These are phyloP conservation scores for Paraglomus brasilianum DNA, from an alignment of 192 early-diverging fungal species.

Conservation along the genomic window DNA sequence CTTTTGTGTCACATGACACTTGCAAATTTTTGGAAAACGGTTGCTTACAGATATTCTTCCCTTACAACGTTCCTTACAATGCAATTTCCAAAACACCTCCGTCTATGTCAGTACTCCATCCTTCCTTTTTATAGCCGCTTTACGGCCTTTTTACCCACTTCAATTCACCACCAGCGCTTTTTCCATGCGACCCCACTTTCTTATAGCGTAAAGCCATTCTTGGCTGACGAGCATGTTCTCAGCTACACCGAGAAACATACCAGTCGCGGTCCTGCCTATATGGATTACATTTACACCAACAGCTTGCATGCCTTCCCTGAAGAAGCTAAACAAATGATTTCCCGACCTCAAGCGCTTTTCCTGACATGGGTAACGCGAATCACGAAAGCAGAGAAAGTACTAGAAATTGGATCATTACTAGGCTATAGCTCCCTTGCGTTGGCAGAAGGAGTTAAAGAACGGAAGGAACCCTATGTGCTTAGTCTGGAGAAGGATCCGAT, in stretches of 20 bases:
- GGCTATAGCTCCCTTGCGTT: constrained; percentile 65
- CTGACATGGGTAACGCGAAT: constrained; percentile 51
- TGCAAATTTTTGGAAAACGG: too few species aligned
- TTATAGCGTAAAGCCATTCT: too few species aligned
- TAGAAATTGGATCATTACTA: constrained; percentile 72
- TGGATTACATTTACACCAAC: constrained; percentile 12
- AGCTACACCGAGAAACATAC: constrained; percentile 26
- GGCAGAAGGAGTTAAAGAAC: constrained; percentile 55
- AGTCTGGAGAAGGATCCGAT: constrained; percentile 57
- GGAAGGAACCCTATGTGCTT: constrained; percentile 33
- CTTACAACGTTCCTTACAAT: too few species aligned
- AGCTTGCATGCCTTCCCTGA: constrained; percentile 21
- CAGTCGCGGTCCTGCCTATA: constrained; percentile 29
- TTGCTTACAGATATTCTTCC: too few species aligned
- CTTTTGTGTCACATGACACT: too few species aligned
- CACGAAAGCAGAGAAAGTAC: constrained; percentile 47
- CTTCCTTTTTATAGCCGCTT: too few species aligned
- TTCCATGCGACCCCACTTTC: too few species aligned
- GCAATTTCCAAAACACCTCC: too few species aligned
- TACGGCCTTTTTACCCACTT: too few species aligned
- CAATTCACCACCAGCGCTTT: too few species aligned
- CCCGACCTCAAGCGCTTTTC: constrained; percentile 49
- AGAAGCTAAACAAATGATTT: constrained; percentile 46
- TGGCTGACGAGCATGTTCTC: constrained; percentile 16
- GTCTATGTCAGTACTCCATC: too few species aligned